Percentiles rank a stretch among this genome's conserved stretches.
phyloP scores from a whole-genome alignment of 2,329 filamentous ascomycete genomes.

The Aspergillus viridinutans region DNA sequence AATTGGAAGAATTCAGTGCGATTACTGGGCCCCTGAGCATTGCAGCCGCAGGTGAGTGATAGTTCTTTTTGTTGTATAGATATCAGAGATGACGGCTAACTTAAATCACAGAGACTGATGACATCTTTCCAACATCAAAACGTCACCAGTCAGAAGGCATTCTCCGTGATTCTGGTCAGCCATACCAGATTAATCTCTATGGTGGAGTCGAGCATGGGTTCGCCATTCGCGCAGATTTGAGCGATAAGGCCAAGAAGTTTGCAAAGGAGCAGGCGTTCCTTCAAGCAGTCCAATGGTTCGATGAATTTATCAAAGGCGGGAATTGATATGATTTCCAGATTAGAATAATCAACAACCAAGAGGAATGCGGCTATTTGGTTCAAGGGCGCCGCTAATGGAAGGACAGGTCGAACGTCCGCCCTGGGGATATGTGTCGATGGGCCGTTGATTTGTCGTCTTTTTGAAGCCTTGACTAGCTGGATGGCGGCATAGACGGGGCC shows the following conservation, averaged over 20 bases:
- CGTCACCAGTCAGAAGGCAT: constrained; percentile 59
- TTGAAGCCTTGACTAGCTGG: too few relatives aligned
- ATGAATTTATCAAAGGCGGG: constrained; percentile 1
- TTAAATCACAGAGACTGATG: constrained; percentile 47
- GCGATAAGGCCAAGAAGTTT: constrained; percentile 53
- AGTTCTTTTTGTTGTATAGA: constrained; percentile 2
- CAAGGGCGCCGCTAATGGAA: too few relatives aligned
- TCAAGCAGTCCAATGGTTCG: constrained; percentile 68
- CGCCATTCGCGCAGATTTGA: constrained; percentile 61
- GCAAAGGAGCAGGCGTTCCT: constrained; percentile 73
- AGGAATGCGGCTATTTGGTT: too few relatives aligned
- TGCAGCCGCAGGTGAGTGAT: constrained; percentile 42
- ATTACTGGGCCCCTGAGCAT: constrained; percentile 64
- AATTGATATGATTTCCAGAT: too few relatives aligned
- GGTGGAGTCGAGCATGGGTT: constrained; percentile 68
- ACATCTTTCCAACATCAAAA: constrained; percentile 57
- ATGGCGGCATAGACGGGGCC: too few relatives aligned
- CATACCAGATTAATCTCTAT: constrained; percentile 71
- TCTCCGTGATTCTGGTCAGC: constrained; percentile 46
- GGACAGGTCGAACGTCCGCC: too few relatives aligned
- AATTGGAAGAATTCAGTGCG: constrained; percentile 57
- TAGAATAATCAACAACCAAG: too few relatives aligned
- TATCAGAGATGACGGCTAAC: too few relatives aligned
- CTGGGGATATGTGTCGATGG: too few relatives aligned
- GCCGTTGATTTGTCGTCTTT: too few relatives aligned